Evolutionary conservation across 345 rosid species (phyloP).

Genomic region (Aquilaria yunnanensis): DNA sequence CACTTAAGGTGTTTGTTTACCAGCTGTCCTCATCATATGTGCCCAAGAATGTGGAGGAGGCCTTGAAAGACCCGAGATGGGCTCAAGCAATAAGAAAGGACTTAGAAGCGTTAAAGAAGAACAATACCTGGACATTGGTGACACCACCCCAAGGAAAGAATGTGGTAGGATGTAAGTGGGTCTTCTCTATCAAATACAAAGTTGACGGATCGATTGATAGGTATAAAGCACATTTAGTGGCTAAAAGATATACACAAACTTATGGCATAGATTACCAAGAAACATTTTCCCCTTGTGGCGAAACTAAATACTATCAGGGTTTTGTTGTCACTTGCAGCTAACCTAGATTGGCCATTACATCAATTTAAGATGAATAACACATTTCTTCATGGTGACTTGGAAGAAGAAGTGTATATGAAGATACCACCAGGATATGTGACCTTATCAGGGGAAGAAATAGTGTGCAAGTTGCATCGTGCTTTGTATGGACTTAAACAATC

Average conservation of each 20-base stretch:
- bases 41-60: neutral
- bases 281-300: neutral
- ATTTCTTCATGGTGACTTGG: neutral
- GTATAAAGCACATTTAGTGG: neutral
- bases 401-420: constrained; percentile 1
- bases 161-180: neutral
- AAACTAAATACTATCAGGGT: neutral
- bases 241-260: neutral
- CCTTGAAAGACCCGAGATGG: neutral
- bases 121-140: neutral
- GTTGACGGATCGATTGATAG: too few species aligned
- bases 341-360: neutral
- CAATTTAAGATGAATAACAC: constrained; percentile 3
- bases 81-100: neutral
- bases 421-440: neutral
- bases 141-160: neutral
- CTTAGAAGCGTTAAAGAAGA: neutral
- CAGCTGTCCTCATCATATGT: neutral
- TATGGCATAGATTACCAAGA: neutral
- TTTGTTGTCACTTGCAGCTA: constrained; percentile 2
- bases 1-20: neutral
- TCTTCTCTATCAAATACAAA: too few species aligned
- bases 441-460: neutral
- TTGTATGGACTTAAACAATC: constrained; percentile 4
- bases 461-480: constrained; percentile 1